These are phyloP conservation scores for Panus rudis DNA, from an alignment of 768 basidiomycete genomes.

Conservation along the genomic window DNA sequence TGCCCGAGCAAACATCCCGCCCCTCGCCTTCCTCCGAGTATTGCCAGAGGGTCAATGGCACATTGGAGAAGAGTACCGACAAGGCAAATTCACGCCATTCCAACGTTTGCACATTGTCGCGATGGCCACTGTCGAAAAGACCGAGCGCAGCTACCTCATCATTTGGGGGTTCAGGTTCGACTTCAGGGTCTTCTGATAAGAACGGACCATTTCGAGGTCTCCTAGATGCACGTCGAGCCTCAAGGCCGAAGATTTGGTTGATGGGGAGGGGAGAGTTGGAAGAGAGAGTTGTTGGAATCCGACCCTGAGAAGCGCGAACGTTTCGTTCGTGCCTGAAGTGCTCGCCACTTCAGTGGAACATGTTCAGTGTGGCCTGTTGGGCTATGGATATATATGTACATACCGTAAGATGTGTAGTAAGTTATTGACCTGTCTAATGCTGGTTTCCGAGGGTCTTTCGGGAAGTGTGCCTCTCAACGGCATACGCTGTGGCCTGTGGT, in stretches of 20 bases:
- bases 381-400: constrained; percentile 6
- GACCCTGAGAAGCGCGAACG: constrained; percentile 24
- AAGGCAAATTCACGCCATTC: constrained; percentile 53
- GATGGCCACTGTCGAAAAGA: not conserved
- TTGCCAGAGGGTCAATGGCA: constrained; percentile 12
- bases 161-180: constrained; percentile 12
- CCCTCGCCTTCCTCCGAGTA: constrained; percentile 1
- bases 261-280: constrained; percentile 38
- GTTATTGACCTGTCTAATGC: constrained; percentile 33
- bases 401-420: constrained; percentile 49
- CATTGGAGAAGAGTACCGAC: constrained; percentile 38
- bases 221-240: too few relatives aligned
- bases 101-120: constrained; percentile 10
- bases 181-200: not conserved
- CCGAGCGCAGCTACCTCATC: constrained; percentile 17
- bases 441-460: too few relatives aligned
- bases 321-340: constrained; percentile 64
- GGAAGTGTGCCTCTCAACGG: too few relatives aligned
- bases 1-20: constrained; percentile 7
- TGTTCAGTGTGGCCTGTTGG: constrained; percentile 1
- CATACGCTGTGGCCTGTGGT: too few relatives aligned
- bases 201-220: too few relatives aligned
- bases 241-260: constrained; percentile 28
- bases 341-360: constrained; percentile 46
- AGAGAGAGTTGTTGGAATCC: constrained; percentile 1